Base-by-base conservation (phyloP, 768 basidiomycete genomes). In the Macrocybe gigantea region DNA sequence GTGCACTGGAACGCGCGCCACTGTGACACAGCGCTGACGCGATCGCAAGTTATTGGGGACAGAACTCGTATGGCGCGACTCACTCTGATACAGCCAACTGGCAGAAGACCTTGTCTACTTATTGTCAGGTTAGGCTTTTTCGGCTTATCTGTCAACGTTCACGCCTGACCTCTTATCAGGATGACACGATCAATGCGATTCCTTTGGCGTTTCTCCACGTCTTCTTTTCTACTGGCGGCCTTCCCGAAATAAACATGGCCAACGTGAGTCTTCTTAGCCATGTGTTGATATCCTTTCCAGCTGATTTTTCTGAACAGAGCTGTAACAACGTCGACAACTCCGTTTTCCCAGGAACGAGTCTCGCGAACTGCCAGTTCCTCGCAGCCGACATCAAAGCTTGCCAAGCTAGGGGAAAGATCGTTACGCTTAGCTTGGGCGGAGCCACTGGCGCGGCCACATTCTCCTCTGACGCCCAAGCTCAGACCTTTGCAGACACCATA, bases 201-300 rank as follows among this genome's bases (percentile, higher is more conserved):
- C 83, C 83, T 0, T 48, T 85, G 39, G 82, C 82, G 1, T 85
- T 84, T 60, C 51, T 86, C 33, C 64, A 77, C 52, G 70, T 75
- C 41, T 84, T 80, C 65, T 83, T 78, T 62, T 75, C 74, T 12
- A 67, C 71, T 7, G 83, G 78, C 6, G 76, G 75, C 46, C 57
- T 76, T 6, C 84, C 83, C 3, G 72, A 76, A 7, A 69, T 86
- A 49, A 69, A 86, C 61, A 60, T 86, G 34, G 72, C 82, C 37
- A 83, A 83, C 56, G 83, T 78, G 48, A 53, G 53, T 22, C 32
- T 7, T 11, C 32, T 30, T 49, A 47, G 12, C 29, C 33, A 34
- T 32, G 22, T 9, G 30, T 41, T 33, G 11, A 5, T 34, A 6
- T 38, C 30, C 9, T 38, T 15, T 11, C 13, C 29, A 11, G n/a